Evolutionary conservation across 768 basidiomycete species (phyloP), one percentile per base, ranked within the genome.

Genomic region (Chiua virens): DNA sequence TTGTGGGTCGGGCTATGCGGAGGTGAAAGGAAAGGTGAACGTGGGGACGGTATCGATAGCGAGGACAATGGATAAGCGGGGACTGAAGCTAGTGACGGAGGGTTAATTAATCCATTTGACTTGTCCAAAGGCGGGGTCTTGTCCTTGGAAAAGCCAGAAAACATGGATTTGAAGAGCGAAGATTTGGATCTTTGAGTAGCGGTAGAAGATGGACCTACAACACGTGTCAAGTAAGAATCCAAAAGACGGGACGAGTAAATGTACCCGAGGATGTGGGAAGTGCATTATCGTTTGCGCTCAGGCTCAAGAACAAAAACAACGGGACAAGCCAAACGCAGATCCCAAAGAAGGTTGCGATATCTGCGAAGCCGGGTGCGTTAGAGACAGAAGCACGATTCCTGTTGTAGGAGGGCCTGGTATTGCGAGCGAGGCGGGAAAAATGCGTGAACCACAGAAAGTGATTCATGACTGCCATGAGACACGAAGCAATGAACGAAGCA

Each of bases 401-500:
- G 35, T 76, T 75, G 35, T 73, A 66, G 23, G 58, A 60, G 30
- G 81, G 81, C 50, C 83, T 74, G 15, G 85, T 80, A 32, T 86
- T 80, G 50, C 82, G 83, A 9, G 86, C 81, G 35, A 86, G 60
- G 25, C 73, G 79, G 38, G 94, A 83, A 69, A 98, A 98, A 72
- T 98, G 80, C 73, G 90, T 92, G 76, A 99, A 99, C 92, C 95
- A 98, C 36, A 92, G 68, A 65, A 98, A 98, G 70, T 98, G 97
- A 73, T 98, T 92, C 1, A 74, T 68, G 50, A 99, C 79, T 56
- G 97, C 96, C 48, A 95, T 73, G 18, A 79, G 56, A 69, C 94
- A 97, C 0, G 95, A 98, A 0, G 82, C 78, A 41, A 98, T 69
- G 77, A 99, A 98, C 7, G 84, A 82, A 18, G 74, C 65, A 0